Conservation (phyloP, 2,329 filamentous ascomycete genomes). For the Cordyceps farinosa region DNA sequence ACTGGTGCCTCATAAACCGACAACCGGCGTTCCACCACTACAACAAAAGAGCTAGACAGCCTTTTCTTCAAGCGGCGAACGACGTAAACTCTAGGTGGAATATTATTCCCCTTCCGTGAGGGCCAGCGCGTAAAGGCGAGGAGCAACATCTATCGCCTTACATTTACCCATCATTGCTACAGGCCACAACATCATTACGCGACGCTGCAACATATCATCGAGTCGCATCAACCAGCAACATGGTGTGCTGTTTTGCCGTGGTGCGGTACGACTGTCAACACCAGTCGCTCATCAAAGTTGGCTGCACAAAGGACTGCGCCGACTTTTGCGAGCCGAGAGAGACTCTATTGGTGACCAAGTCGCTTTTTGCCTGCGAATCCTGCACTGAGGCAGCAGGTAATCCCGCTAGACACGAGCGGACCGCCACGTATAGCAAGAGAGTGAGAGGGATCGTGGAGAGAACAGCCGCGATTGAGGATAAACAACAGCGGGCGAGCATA, state of each 20-base stretch:
- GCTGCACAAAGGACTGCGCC: constrained; percentile 27
- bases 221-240: constrained; percentile 15
- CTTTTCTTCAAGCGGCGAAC: not conserved
- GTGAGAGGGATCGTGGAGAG: too few species aligned
- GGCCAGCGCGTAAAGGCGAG: not conserved
- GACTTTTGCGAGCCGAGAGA: constrained; percentile 25
- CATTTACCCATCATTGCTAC: too few species aligned
- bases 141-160: not conserved
- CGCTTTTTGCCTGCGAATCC: not conserved
- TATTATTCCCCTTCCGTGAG: not conserved
- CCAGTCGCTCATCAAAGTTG: constrained; percentile 26
- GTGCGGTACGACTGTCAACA: constrained; percentile 29
- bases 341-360: not conserved
- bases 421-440: too few species aligned
- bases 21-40: not conserved
- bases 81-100: not conserved
- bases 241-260: constrained; percentile 31
- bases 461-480: not conserved
- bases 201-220: not conserved
- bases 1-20: not conserved
- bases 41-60: not conserved
- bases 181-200: too few species aligned
- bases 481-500: too few species aligned
- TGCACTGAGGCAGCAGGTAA: not conserved
- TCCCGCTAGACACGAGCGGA: not conserved